Evolutionary conservation across 139 green algal genomes (phyloP), one percentile per base, ranked within the genome.

Genomic region (Chlamydomonas eustigma): DNA sequence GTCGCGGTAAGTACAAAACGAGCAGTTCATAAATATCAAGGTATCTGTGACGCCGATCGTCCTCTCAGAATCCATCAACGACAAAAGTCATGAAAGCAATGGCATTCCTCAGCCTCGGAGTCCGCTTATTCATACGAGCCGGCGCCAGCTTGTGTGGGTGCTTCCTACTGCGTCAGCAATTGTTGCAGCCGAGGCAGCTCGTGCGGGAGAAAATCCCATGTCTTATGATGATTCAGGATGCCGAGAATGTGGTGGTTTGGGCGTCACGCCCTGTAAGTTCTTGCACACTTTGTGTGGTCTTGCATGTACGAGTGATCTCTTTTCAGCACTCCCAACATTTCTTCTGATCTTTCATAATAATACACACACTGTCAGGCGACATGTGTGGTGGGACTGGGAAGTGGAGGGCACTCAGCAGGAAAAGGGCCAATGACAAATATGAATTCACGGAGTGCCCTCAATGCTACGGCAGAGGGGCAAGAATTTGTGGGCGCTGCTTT

Each of bases 321-420:
- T n/a, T n/a, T n/a, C n/a, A n/a, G n/a, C n/a, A n/a, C n/a, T n/a
- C n/a, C n/a, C n/a, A n/a, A n/a, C n/a, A n/a, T n/a, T n/a, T n/a
- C n/a, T n/a, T n/a, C n/a, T n/a, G n/a, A n/a, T n/a, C n/a, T n/a
- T n/a, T n/a, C n/a, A n/a, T n/a, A n/a, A n/a, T n/a, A n/a, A n/a
- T n/a, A n/a, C n/a, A n/a, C n/a, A n/a, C n/a, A n/a, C n/a, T n/a
- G n/a, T n/a, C 76, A 93, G 88, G 88, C 83, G 95, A 99, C 89
- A 97, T 99, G 95, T 99, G 95, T 79, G 95, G 95, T 6, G 95
- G 95, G 28, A 98, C 92, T 25, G 95, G 95, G 75, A 98, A 98
- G 84, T 99, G 95, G 95, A 88, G 93, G 22, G 95, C 94, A 0
- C 88, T 99, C 39, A 96, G 86, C 76, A 85, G 94, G 64, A 97